phyloP scores from a whole-genome alignment of 768 basidiomycete species.

The Tremella yokohamensis region DNA sequence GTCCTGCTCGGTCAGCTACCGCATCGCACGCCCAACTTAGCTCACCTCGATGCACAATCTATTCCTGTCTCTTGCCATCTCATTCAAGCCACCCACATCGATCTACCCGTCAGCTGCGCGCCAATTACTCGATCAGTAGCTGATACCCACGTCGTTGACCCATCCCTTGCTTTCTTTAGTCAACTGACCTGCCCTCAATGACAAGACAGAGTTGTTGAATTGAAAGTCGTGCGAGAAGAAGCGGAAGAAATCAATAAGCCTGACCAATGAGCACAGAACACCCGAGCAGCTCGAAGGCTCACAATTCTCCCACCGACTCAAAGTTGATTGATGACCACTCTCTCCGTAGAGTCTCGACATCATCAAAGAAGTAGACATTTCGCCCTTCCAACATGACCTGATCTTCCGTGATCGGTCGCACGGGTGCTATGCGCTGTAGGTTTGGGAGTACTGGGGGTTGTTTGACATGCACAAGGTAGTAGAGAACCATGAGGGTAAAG shows the following conservation, averaged over 20 bases:
- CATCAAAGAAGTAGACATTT: conserved; percentile 91
- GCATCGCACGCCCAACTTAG: background rate
- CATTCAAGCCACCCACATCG: conserved; percentile 53
- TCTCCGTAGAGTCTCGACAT: conserved; percentile 83
- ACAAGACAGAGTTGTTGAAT: conserved; percentile 86
- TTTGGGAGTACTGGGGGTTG: conserved; percentile 94
- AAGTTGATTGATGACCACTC: conserved; percentile 92
- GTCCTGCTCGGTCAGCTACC: conserved; percentile 59
- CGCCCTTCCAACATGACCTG: conserved; percentile 59
- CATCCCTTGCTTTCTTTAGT: conserved; percentile 92
- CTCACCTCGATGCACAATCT: conserved; percentile 90
- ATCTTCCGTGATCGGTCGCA: conserved; percentile 72
- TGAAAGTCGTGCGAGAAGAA: conserved; percentile 91
- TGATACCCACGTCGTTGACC: conserved; percentile 76
- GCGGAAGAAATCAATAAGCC: conserved; percentile 95
- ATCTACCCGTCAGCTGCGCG: conserved; percentile 34
- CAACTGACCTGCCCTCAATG: conserved; percentile 79
- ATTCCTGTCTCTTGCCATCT: conserved; percentile 71
- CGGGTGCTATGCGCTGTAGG: conserved; percentile 87
- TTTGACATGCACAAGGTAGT: conserved; percentile 96
- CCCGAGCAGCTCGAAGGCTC: conserved; percentile 43
- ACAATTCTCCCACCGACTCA: conserved; percentile 91
- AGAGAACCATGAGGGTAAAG: conserved; percentile 95
- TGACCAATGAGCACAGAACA: conserved; percentile 46
- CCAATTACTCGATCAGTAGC: background rate